Conservation (phyloP, 148 eudicot species). For the Dysphania ambrosioides region DNA sequence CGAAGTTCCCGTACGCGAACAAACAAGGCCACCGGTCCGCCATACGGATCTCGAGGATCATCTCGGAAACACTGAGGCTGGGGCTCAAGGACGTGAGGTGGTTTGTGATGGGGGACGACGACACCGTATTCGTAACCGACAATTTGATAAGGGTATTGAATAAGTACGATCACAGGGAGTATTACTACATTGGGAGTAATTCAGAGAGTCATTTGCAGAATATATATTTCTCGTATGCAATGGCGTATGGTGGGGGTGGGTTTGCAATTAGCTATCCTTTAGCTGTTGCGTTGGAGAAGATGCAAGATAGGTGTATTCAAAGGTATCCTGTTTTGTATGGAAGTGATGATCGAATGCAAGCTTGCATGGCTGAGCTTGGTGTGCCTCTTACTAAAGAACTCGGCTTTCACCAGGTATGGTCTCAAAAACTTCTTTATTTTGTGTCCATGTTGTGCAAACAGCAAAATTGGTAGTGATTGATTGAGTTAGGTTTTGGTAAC, state of each 20-base stretch:
- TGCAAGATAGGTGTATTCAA: conserved; percentile 79
- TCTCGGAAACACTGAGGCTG: conserved; percentile 61
- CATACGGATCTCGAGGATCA: conserved; percentile 72
- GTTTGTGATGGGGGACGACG: conserved; percentile 91
- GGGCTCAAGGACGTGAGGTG: conserved; percentile 62
- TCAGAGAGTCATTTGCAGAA: conserved; percentile 86
- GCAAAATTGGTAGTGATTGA: neutral
- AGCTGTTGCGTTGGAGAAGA: conserved; percentile 67
- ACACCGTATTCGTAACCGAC: conserved; percentile 75
- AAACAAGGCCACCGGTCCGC: conserved; percentile 82
- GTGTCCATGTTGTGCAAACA: too few relatives aligned
- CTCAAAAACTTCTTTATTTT: neutral
- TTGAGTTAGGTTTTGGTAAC: neutral
- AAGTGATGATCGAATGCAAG: conserved; percentile 88
- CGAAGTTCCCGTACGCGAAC: conserved; percentile 53
- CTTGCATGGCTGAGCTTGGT: conserved; percentile 97
- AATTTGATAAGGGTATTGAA: conserved; percentile 57
- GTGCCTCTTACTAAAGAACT: conserved; percentile 85
- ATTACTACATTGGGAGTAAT: conserved; percentile 68
- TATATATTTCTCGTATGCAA: conserved; percentile 71
- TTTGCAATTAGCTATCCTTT: conserved; percentile 85
- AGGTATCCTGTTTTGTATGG: conserved; percentile 85
- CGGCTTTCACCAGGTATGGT: conserved; percentile 83
- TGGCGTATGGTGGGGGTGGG: conserved; percentile 97
- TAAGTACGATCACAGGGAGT: conserved; percentile 71